Base-by-base conservation (phyloP, 495 filamentous ascomycete species). In the Aspergillus sparsus region DNA sequence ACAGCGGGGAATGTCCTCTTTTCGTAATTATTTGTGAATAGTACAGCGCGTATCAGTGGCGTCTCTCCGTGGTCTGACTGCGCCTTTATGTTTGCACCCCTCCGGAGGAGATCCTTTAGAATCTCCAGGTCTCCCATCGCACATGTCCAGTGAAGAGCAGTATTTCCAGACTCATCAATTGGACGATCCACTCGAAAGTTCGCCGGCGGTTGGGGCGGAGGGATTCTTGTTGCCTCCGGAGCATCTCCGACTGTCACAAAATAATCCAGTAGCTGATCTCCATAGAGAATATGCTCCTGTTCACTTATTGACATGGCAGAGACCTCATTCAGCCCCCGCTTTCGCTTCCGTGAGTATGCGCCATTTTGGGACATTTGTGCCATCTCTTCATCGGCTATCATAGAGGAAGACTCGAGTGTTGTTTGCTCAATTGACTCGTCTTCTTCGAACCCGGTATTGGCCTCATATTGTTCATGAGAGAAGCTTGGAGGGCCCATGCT, bases 71-170 rank as follows among this genome's bases (percentile, higher is more conserved):
- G 87, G 16, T 84, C 76, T 45, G 93, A 93, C 49, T 85, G 78
- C 7, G 83, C 80, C 34, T 83, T 83, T 12, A 74, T 53, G 55
- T 85, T 83, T 9, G 92, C 92, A 36, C 87, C 85, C 53, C 90
- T 89, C 11, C 83, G 81, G 58, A 93, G 86, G 5, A 98, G 77
- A 66, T 93, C 85, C 69, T 86, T 89, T 56, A 97, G 90, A 34
- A 98, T 89, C 32, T 91, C 89, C 15, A 97, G 76, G 66, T 98
- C 94, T 42, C 93, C 94, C 94, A 98, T 98, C n/a, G 94, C 89
- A 58, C 90, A 89, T 15, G 92, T 94, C 94, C 94, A 98, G 69
- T 98, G 94, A 57, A 98, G 80, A 3, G 92, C 92, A 3, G 90
- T 93, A 65, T 97, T 92, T 5, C 85, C 84, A 51, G 93, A 90